These are phyloP conservation scores for Escovopsis sp. DNA, from an alignment of 2,329 filamentous ascomycete genomes.

Conservation along the genomic window DNA sequence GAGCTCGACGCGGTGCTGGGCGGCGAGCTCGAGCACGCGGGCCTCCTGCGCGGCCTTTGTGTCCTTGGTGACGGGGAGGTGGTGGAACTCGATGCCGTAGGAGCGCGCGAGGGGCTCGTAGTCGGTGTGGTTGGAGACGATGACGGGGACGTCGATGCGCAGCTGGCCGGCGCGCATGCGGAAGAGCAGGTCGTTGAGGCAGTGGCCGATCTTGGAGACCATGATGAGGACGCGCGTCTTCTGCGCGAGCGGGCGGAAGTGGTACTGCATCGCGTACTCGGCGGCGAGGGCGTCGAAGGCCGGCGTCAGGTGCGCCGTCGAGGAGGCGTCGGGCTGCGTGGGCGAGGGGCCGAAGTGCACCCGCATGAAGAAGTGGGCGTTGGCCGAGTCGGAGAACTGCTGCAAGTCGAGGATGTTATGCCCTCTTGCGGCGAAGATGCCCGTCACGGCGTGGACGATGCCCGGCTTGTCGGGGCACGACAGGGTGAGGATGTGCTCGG, in stretches of 20 bases:
- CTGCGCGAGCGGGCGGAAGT: slow-evolving; percentile 50
- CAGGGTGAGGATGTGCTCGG: slow-evolving; percentile 60
- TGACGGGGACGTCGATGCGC: slow-evolving; percentile 50
- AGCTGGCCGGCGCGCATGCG: slow-evolving; percentile 61
- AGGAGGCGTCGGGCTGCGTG: slow-evolving; percentile 17
- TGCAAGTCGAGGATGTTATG: slow-evolving; percentile 76
- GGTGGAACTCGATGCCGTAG: slow-evolving; percentile 67
- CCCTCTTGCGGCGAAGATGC: slow-evolving; percentile 55
- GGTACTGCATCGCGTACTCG: slow-evolving; percentile 53
- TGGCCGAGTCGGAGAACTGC: slow-evolving; percentile 65
- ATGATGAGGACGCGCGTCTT: slow-evolving; percentile 73
- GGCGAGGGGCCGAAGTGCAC: slow-evolving; percentile 60
- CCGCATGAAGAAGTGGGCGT: slow-evolving; percentile 74
- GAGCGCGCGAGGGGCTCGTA: slow-evolving; percentile 52
- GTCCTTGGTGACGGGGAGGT: slow-evolving; percentile 65
- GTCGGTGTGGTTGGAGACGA: slow-evolving; percentile 72
- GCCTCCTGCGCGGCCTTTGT: slow-evolving; percentile 63
- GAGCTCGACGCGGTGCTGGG: slow-evolving; percentile 56
- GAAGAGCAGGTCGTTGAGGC: slow-evolving; percentile 72
- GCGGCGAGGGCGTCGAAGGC: slow-evolving; percentile 47
- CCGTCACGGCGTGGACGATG: slow-evolving; percentile 74
- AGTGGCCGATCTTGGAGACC: slow-evolving; percentile 82
- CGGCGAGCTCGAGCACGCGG: slow-evolving; percentile 55
- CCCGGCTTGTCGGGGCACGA: slow-evolving; percentile 75
- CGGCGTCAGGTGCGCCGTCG: slow-evolving; percentile 34